These are phyloP conservation scores for Penicillium dipodomyicola DNA, from an alignment of 495 filamentous ascomycete genomes.

Conservation along the genomic window DNA sequence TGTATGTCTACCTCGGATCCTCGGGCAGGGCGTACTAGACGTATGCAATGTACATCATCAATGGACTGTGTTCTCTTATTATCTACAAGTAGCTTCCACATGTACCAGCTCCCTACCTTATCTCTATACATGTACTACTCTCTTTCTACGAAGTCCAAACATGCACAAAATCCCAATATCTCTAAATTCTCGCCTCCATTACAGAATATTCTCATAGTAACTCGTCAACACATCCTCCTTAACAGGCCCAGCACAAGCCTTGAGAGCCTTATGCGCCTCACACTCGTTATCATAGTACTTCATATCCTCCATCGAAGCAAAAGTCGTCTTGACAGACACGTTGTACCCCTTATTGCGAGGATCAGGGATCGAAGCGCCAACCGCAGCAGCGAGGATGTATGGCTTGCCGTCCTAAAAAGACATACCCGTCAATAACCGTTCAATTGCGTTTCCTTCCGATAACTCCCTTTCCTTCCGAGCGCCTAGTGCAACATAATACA, in stretches of 20 bases:
- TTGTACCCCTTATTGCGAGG: constrained; percentile 63
- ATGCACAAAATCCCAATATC: neutral
- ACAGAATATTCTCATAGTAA: constrained; percentile 47
- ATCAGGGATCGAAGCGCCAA: constrained; percentile 48
- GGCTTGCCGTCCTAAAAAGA: constrained; percentile 60
- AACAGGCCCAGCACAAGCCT: constrained; percentile 42
- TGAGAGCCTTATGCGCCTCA: constrained; percentile 59
- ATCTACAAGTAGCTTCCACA: neutral
- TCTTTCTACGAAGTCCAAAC: neutral
- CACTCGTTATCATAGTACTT: constrained; percentile 66
- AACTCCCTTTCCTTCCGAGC: neutral
- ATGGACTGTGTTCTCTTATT: constrained; percentile 16
- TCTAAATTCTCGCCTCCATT: constrained; percentile 1
- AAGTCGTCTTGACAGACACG: constrained; percentile 56
- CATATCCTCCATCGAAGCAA: constrained; percentile 65
- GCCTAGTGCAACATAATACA: neutral
- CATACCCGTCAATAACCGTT: constrained; percentile 9
- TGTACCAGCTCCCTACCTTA: neutral
- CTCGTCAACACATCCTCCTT: constrained; percentile 48
- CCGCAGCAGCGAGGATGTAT: constrained; percentile 56
- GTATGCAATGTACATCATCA: constrained; percentile 35
- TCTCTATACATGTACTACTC: neutral
- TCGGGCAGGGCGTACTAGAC: constrained; percentile 15
- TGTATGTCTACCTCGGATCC: neutral
- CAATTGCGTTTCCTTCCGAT: neutral